A percentile compares a stretch with the other conserved stretches of the same genome.
Conservation (phyloP, 306 rosid species). For the Rosa rugosa region DNA sequence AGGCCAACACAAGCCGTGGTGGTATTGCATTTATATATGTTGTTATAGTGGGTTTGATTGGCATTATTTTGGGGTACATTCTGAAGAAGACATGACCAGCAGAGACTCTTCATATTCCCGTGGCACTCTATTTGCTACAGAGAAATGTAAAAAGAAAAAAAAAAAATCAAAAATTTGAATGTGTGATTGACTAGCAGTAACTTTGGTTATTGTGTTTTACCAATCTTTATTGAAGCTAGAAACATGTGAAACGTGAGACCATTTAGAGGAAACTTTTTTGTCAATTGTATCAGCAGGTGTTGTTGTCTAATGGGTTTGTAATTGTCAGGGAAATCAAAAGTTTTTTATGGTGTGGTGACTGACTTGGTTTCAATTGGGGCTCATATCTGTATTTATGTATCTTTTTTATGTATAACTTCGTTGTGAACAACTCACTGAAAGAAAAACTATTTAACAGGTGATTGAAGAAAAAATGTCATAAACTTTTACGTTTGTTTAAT, state of each 20-base stretch:
- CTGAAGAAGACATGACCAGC: constrained; percentile 65
- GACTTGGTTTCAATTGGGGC: not conserved
- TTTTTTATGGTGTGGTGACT: not conserved
- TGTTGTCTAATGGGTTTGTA: constrained; percentile 28
- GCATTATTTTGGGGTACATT: constrained; percentile 74
- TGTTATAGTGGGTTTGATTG: constrained; percentile 59
- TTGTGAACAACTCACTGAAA: not conserved
- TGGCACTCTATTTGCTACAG: constrained; percentile 1
- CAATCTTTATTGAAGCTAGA: constrained; percentile 33
- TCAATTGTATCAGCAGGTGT: constrained; percentile 30
- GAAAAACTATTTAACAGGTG: no score
- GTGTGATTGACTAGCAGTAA: constrained; percentile 35
- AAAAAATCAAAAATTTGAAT: constrained; percentile 13
- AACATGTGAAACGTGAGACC: constrained; percentile 38
- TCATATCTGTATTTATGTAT: not conserved
- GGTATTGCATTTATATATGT: constrained; percentile 60
- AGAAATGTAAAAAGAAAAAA: constrained; percentile 47
- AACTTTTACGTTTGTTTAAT: no score
- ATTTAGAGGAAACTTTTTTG: constrained; percentile 19
- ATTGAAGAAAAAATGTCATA: no score
- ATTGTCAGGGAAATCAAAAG: constrained; percentile 1
- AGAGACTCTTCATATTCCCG: not conserved
- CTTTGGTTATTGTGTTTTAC: constrained; percentile 33
- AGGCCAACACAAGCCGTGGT: constrained; percentile 32
- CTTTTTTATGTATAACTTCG: not conserved